These are phyloP conservation scores for Paecilomyces variotii DNA, from an alignment of 2,329 filamentous ascomycete genomes.

Conservation along the genomic window DNA sequence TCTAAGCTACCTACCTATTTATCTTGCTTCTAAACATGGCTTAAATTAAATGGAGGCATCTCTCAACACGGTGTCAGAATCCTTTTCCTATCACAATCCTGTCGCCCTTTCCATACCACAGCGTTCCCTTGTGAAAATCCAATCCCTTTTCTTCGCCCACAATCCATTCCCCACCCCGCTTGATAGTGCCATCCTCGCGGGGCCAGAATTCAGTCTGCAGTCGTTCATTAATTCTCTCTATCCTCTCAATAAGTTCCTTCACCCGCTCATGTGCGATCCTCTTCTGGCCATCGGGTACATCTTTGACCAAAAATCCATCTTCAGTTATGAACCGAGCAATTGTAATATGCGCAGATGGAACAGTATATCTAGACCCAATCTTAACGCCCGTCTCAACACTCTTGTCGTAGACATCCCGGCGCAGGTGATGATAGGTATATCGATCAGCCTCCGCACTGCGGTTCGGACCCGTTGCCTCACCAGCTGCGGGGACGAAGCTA, in stretches of 20 bases:
- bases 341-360: slow-evolving; percentile 84
- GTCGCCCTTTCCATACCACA: slow-evolving; percentile 85
- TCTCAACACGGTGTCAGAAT: slow-evolving; percentile 23
- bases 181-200: slow-evolving; percentile 31
- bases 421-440: slow-evolving; percentile 87
- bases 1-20: too few species aligned
- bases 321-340: slow-evolving; percentile 70
- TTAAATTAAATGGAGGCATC: too few species aligned
- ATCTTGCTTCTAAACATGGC: background rate
- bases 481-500: slow-evolving; percentile 74
- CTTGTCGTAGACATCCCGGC: slow-evolving; percentile 64
- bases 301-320: slow-evolving; percentile 43
- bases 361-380: slow-evolving; percentile 72
- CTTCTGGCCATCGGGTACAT: slow-evolving; percentile 30
- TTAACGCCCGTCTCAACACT: slow-evolving; percentile 56
- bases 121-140: slow-evolving; percentile 61
- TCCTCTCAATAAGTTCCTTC: slow-evolving; percentile 55
- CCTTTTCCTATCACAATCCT: slow-evolving; percentile 51
- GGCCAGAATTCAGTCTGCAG: slow-evolving; percentile 65
- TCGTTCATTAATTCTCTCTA: slow-evolving; percentile 72
- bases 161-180: slow-evolving; percentile 63
- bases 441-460: slow-evolving; percentile 45
- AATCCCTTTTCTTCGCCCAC: slow-evolving; percentile 81
- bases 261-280: slow-evolving; percentile 47
- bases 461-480: slow-evolving; percentile 41